Evolutionary conservation across 495 filamentous ascomycete genomes (phyloP), one percentile per base, ranked within the genome.

Genomic region (Penicillium ucsense): DNA sequence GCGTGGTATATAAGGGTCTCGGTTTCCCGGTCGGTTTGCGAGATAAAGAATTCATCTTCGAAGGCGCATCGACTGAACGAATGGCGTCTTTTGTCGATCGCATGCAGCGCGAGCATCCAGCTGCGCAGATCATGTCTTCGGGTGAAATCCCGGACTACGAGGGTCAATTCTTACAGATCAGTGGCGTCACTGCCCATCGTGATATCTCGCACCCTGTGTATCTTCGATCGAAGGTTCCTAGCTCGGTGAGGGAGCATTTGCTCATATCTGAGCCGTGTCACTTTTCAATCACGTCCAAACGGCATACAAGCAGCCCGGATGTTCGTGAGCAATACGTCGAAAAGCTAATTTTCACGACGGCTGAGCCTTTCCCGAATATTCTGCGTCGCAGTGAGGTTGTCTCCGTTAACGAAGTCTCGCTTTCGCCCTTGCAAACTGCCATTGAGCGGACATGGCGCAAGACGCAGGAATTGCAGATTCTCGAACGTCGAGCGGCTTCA

Each of bases 11-110:
- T 70, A 85, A 84, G 58, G 92, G 92, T 12, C 80, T 97, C 43
- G 92, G 94, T 0, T 98, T 97, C 66, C 88, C 88, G 8, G 41
- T 76, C 3, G 82, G 73, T 35, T 59, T 97, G 38, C 78, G 89
- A 43, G 90, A 96, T 61, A 94, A 95, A 67, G 84, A 94, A 46
- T 97, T 88, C 60, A 84, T 99, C 40, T 94, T 91, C 49, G 86
- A 97, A 67, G 88, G 82, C 3, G 77, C 80, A 6, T 75, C 85
- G 2, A 79, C 71, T 4, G 94, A 97, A 60, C 81, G 83, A 10
- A 79, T 86, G 47, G 76, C 82, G 3, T 79, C 79, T 6, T 97
- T 99, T 61, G 86, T 88, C 27, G 91, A 99, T 63, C 84, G 88
- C 37, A 85, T 97, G 80, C 89, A 92, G 54, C 82, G 89, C 66